Conservation (phyloP, 176 grass and related monocot species). For the Luzula sylvatica region DNA sequence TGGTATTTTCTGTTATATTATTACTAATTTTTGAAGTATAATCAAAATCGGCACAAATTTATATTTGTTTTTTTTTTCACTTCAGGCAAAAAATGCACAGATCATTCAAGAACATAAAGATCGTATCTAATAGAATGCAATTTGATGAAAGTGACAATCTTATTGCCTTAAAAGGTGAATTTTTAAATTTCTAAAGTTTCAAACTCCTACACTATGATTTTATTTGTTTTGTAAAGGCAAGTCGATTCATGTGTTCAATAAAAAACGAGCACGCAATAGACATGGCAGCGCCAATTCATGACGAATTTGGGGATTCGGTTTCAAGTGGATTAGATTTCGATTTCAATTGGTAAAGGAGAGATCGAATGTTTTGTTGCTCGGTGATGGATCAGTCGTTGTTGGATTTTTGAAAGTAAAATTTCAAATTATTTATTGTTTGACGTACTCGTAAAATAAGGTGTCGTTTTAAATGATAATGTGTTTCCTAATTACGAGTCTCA, state of each 20-base stretch:
- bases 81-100: slow-evolving; percentile 74
- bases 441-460: too few species aligned
- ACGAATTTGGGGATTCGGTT: slow-evolving; percentile 27
- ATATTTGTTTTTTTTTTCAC: slow-evolving; percentile 19
- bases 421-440: too few species aligned
- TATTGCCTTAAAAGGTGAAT: slow-evolving; percentile 85
- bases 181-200: background rate
- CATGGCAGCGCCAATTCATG: slow-evolving; percentile 68
- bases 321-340: slow-evolving; percentile 42
- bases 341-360: slow-evolving; percentile 56
- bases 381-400: slow-evolving; percentile 90
- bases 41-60: background rate
- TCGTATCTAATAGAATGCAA: slow-evolving; percentile 95
- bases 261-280: slow-evolving; percentile 98
- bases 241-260: slow-evolving; percentile 94
- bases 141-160: slow-evolving; percentile 66
- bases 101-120: slow-evolving; percentile 83
- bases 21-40: background rate
- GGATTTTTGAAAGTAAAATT: slow-evolving; percentile 63
- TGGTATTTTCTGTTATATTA: slow-evolving; percentile 75
- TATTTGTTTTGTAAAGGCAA: slow-evolving; percentile 49
- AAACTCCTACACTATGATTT: slow-evolving; percentile 1
- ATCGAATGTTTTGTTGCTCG: slow-evolving; percentile 75
- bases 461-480: too few species aligned
- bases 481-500: too few species aligned